Evolutionary conservation across 1,284 basidiomycete species (phyloP), one percentile per base, ranked within the genome.

Genomic region (Malassezia restricta): DNA sequence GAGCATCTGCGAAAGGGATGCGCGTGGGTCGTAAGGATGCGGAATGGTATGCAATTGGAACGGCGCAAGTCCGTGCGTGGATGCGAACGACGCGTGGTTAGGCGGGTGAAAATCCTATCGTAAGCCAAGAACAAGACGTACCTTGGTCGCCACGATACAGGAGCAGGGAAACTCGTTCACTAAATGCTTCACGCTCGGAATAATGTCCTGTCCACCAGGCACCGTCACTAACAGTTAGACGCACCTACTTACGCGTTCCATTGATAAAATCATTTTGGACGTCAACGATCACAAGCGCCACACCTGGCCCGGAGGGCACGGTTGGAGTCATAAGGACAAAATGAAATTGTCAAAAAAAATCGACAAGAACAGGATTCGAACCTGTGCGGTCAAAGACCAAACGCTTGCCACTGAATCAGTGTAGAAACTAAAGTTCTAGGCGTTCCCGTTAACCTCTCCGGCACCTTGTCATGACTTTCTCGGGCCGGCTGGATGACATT

Each of bases 11-110:
- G 52, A 76, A 72, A 31, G 65, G 71, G 62, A 76, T 73, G 5
- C 60, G 58, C 74, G 32, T 6, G 11, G 41, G 71, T 71, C 62
- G 33, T 50, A 48, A 20, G 56, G 60, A 9, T 75, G 74, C 32
- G 61, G 73, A 6, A 79, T 64, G 17, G 59, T 55, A 51, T 76
- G 74, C 39, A 74, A 67, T 0, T 67, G 63, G 67, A 80, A 81
- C 4, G 78, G 71, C 58, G 46, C 45, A 11, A 43, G 45, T 48
- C 61, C 63, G 66, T 83, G 80, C n/a, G 76, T 75, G 5, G 78
- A 77, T 0, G 81, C 81, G 71, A 84, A 84, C 14, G 81, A 82
- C 60, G 83, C 75, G 74, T 84, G 82, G 14, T 74, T 64, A 4
- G 63, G 62, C 0, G 82, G 83, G 67, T 84, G 83, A 57, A 74